These are phyloP conservation scores for Phytophthora syringae DNA, from an alignment of 352 stramenopile species.

Conservation along the genomic window DNA sequence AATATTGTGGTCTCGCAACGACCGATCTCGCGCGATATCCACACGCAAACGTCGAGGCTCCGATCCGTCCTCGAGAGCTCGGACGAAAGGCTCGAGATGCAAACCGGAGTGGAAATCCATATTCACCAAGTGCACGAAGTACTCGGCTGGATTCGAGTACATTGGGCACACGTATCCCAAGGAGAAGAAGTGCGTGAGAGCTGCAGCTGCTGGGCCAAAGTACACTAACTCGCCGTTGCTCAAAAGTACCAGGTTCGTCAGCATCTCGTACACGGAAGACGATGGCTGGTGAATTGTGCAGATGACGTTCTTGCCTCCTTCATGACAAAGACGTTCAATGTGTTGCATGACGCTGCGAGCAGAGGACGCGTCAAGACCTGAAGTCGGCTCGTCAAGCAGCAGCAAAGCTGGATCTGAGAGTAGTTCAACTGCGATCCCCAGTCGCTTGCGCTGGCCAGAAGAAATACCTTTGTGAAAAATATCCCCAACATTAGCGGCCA, in stretches of 20 bases:
- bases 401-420: constrained; percentile 94
- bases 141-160: constrained; percentile 76
- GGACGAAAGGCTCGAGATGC: constrained; percentile 41
- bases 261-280: constrained; percentile 69
- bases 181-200: constrained; percentile 55
- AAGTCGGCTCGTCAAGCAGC: constrained; percentile 95
- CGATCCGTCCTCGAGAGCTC: constrained; percentile 34
- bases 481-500: constrained; percentile 76
- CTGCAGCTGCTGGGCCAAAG: constrained; percentile 77
- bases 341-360: constrained; percentile 89
- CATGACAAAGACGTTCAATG: constrained; percentile 51
- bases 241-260: constrained; percentile 73
- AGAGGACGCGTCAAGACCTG: constrained; percentile 90
- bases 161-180: constrained; percentile 62
- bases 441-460: constrained; percentile 89
- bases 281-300: constrained; percentile 90
- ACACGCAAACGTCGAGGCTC: constrained; percentile 38
- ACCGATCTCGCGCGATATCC: constrained; percentile 43
- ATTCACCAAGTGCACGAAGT: constrained; percentile 70
- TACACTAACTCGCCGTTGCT: constrained; percentile 87
- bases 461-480: constrained; percentile 90
- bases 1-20: constrained; percentile 9
- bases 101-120: constrained; percentile 50
- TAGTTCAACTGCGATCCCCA: constrained; percentile 94
- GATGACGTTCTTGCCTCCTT: constrained; percentile 73